A percentile compares a stretch with the other conserved stretches of the same genome.
Evolutionary conservation across 805 yeast species (phyloP).

Genomic region (Saturnispora hagleri): DNA sequence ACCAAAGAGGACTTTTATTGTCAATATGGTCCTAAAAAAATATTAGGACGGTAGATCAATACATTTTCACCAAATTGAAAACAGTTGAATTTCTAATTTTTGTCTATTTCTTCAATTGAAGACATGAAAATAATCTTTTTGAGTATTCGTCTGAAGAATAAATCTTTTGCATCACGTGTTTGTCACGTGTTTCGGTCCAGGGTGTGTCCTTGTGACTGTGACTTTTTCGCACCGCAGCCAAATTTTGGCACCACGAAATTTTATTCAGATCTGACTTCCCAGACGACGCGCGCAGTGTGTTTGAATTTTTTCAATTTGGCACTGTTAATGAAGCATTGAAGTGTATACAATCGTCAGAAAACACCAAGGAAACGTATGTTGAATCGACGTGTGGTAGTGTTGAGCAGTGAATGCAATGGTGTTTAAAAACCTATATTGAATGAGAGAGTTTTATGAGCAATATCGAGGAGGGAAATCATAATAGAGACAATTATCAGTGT

Average conservation of each 20-base stretch:
- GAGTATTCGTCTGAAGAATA: background rate
- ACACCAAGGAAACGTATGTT: constrained; percentile 8
- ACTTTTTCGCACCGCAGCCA: background rate
- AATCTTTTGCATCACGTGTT: background rate
- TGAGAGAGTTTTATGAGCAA: background rate
- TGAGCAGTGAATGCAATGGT: background rate
- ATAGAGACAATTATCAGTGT: background rate
- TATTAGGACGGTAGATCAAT: too few species aligned
- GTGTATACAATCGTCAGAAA: background rate
- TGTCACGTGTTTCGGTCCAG: background rate
- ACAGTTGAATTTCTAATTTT: too few species aligned
- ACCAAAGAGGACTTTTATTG: too few species aligned
- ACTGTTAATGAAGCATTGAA: background rate
- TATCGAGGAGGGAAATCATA: background rate
- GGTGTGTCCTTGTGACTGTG: constrained; percentile 3
- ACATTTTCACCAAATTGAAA: too few species aligned
- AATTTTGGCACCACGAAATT: background rate
- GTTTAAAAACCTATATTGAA: background rate
- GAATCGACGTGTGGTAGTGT: background rate
- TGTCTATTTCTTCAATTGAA: too few species aligned
- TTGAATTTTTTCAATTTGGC: constrained; percentile 2
- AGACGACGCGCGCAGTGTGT: background rate
- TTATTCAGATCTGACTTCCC: background rate
- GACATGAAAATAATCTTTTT: background rate
- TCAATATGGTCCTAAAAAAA: too few species aligned